phyloP scores from a whole-genome alignment of 345 rosid species.

The Populus ilicifolia region DNA sequence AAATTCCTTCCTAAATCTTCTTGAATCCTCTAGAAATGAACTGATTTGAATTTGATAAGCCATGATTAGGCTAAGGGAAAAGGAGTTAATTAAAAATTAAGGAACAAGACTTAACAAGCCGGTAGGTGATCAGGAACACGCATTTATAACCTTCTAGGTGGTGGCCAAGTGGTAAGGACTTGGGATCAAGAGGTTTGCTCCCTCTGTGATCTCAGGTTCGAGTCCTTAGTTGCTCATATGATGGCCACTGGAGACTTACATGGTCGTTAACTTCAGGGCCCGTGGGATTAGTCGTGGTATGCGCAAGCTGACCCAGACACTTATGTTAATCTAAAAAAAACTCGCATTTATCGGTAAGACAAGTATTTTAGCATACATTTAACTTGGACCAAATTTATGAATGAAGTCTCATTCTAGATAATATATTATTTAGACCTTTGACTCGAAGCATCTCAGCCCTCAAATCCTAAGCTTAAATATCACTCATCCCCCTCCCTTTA shows the following conservation, averaged over 20 bases:
- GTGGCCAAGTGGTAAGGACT: no score
- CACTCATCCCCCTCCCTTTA: not conserved
- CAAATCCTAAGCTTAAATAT: not conserved
- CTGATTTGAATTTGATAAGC: not conserved
- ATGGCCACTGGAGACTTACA: no score
- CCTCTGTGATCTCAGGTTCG: no score
- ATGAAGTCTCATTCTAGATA: not conserved
- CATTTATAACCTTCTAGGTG: no score
- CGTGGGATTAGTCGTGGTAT: no score
- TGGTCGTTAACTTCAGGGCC: no score
- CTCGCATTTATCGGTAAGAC: no score
- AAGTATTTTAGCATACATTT: not conserved
- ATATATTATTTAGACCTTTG: not conserved
- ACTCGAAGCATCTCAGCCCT: not conserved
- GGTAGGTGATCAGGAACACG: not conserved
- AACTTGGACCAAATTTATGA: not conserved
- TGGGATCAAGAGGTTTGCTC: no score
- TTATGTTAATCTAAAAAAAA: no score
- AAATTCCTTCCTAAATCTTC: not conserved
- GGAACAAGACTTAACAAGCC: not conserved
- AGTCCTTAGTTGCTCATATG: no score
- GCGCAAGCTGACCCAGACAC: no score
- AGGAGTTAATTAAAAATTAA: not conserved
- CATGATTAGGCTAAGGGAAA: not conserved
- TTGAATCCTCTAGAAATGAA: not conserved